A percentile compares a stretch with the other conserved stretches of the same genome.
These are phyloP conservation scores for Coemansia umbellata DNA, from an alignment of 192 early-diverging fungal genomes.

Conservation along the genomic window DNA sequence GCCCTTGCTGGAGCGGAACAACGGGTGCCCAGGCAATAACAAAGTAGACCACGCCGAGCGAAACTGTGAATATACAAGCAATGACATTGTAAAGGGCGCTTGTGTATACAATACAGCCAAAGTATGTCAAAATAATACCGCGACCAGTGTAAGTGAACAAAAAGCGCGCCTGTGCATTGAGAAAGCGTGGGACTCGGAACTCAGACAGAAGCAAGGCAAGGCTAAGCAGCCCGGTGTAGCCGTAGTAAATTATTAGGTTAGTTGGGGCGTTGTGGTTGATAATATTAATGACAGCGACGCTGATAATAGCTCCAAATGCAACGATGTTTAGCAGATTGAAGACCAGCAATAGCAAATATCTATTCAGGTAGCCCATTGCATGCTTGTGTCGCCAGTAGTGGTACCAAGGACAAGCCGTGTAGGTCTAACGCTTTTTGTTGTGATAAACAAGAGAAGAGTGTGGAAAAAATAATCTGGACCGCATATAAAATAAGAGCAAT, in stretches of 20 bases:
- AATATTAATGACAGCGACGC: conserved; percentile 42
- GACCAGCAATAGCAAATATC: conserved; percentile 41
- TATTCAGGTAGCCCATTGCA: conserved; percentile 45
- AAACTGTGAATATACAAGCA: conserved; percentile 46
- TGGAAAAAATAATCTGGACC: background rate
- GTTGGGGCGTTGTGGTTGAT: conserved; percentile 36
- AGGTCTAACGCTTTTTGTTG: too few species aligned
- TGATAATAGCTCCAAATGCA: conserved; percentile 40
- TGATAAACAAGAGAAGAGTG: too few species aligned
- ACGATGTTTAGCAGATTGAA: conserved; percentile 49
- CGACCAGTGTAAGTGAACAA: conserved; percentile 56
- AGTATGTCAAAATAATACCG: conserved; percentile 57
- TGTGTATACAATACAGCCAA: conserved; percentile 57
- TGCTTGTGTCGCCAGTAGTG: background rate
- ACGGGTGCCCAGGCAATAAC: conserved; percentile 53
- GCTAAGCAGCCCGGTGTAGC: conserved; percentile 46
- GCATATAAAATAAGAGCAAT: background rate
- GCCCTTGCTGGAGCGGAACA: conserved; percentile 36
- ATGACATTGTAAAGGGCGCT: conserved; percentile 46
- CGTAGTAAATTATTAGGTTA: conserved; percentile 52
- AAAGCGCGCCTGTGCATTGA: conserved; percentile 51
- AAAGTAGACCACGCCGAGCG: conserved; percentile 53
- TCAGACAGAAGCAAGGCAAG: conserved; percentile 53
- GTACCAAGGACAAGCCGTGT: background rate
- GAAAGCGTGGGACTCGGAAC: conserved; percentile 40